phyloP scores from a whole-genome alignment of 2,329 filamentous ascomycete species.

The Purpureocillium lavendulum region DNA sequence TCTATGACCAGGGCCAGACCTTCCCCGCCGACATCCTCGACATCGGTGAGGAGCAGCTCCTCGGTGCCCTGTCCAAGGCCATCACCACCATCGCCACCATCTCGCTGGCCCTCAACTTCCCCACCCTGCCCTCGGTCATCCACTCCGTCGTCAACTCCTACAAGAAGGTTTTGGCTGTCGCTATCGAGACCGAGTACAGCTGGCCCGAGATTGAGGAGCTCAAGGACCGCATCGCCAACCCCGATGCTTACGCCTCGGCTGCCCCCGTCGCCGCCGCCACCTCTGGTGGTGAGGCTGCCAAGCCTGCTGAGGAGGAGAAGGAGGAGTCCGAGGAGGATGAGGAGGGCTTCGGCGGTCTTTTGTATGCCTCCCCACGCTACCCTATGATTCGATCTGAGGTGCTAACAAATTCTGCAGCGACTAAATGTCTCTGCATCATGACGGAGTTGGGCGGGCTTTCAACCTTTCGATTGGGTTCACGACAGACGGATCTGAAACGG shows the following conservation, averaged over 20 bases:
- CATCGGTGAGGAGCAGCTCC: slow-evolving; percentile 89
- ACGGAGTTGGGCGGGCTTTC: slow-evolving; percentile 31
- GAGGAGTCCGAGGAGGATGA: slow-evolving; percentile 62
- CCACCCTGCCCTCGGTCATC: slow-evolving; percentile 89
- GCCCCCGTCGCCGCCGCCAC: slow-evolving; percentile 61
- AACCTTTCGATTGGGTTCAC: slow-evolving; percentile 36
- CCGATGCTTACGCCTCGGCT: slow-evolving; percentile 84
- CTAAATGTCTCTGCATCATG: slow-evolving; percentile 35
- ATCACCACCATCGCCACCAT: slow-evolving; percentile 82
- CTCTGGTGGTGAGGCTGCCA: slow-evolving; percentile 35
- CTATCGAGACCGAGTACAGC: slow-evolving; percentile 80
- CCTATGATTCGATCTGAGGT: not conserved
- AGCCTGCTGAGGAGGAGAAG: slow-evolving; percentile 52
- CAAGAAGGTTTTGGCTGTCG: slow-evolving; percentile 92
- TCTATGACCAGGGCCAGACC: slow-evolving; percentile 95
- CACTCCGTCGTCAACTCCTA: slow-evolving; percentile 96
- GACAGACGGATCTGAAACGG: slow-evolving; percentile 29
- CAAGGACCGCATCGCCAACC: slow-evolving; percentile 99
- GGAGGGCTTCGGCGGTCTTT: slow-evolving; percentile 72
- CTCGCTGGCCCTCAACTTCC: slow-evolving; percentile 90
- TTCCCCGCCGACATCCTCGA: slow-evolving; percentile 84
- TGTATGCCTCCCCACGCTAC: slow-evolving; percentile 35
- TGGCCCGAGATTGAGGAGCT: slow-evolving; percentile 96
- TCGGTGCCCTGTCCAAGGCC: slow-evolving; percentile 71
- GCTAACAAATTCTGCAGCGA: slow-evolving; percentile 39